These are phyloP conservation scores for Leccinum broughii DNA, from an alignment of 768 basidiomycete species.

Conservation along the genomic window DNA sequence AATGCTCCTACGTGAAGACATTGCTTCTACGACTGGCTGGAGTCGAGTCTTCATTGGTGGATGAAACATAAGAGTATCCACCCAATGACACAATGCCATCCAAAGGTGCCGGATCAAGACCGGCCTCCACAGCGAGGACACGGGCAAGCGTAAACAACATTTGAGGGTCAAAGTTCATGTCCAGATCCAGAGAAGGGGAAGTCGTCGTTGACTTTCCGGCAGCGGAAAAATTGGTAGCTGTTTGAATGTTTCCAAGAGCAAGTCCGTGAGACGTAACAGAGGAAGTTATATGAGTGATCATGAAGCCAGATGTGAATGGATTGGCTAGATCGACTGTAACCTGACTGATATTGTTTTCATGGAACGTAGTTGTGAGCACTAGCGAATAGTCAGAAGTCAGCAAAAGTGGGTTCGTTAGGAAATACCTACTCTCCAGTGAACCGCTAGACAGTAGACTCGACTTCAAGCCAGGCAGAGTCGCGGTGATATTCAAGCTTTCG, in stretches of 20 bases:
- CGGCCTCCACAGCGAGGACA: conserved; percentile 63
- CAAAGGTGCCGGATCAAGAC: conserved; percentile 56
- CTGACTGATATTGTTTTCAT: conserved; percentile 60
- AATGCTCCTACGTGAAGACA: conserved; percentile 49
- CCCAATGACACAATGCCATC: conserved; percentile 67
- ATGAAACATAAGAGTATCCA: conserved; percentile 57
- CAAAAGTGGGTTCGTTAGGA: background rate
- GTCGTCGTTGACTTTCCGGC: conserved; percentile 53
- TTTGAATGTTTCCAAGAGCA: conserved; percentile 58
- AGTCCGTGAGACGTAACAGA: conserved; percentile 65
- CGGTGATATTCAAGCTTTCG: conserved; percentile 53
- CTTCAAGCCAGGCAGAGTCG: conserved; percentile 60
- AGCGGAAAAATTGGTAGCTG: conserved; percentile 49
- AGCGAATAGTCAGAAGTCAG: background rate
- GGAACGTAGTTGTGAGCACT: conserved; percentile 68
- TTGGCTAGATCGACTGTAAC: conserved; percentile 63
- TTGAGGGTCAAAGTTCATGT: conserved; percentile 68
- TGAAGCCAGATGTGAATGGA: conserved; percentile 62
- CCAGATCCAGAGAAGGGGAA: conserved; percentile 58
- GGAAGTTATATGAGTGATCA: conserved; percentile 58
- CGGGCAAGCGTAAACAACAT: conserved; percentile 72
- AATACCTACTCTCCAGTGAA: conserved; percentile 48
- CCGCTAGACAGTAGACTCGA: conserved; percentile 57
- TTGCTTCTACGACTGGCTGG: conserved; percentile 41
- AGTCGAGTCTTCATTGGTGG: conserved; percentile 35